Percentiles rank a stretch among this genome's conserved stretches.
phyloP scores from a whole-genome alignment of 345 rosid genomes.

The Dipteronia sinensis region DNA sequence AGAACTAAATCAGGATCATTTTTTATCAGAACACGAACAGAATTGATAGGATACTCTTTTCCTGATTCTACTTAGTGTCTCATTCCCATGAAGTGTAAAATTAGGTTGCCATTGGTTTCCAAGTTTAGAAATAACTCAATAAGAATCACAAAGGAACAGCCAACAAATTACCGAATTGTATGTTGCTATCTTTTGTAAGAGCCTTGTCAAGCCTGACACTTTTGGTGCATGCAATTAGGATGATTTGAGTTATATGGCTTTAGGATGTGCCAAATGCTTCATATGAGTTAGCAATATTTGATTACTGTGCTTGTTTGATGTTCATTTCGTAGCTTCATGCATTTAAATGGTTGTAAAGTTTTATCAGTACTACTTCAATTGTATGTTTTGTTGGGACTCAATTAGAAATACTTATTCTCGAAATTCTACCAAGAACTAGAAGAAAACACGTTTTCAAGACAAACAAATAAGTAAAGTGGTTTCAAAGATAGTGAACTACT shows the following conservation, averaged over 20 bases:
- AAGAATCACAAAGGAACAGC: background rate
- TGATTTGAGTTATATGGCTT: background rate
- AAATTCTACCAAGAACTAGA: background rate
- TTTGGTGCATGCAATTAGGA: background rate
- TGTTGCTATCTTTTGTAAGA: background rate
- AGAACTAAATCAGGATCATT: too few relatives aligned
- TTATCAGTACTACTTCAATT: background rate
- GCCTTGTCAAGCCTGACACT: too few relatives aligned
- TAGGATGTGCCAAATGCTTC: background rate
- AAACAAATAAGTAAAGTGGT: background rate
- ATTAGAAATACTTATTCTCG: background rate
- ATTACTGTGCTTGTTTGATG: background rate
- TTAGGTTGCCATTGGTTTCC: background rate
- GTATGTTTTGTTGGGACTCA: background rate
- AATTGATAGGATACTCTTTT: too few relatives aligned
- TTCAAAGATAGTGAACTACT: background rate
- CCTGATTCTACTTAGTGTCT: too few relatives aligned
- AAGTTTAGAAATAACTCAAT: background rate
- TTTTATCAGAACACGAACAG: too few relatives aligned
- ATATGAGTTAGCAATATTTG: background rate
- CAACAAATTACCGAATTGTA: background rate
- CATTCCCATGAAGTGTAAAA: background rate
- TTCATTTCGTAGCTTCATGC: background rate
- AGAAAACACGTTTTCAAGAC: background rate
- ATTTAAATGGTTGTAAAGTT: background rate